phyloP scores from a whole-genome alignment of 129 eudicot species.

The Artemisia argyi region DNA sequence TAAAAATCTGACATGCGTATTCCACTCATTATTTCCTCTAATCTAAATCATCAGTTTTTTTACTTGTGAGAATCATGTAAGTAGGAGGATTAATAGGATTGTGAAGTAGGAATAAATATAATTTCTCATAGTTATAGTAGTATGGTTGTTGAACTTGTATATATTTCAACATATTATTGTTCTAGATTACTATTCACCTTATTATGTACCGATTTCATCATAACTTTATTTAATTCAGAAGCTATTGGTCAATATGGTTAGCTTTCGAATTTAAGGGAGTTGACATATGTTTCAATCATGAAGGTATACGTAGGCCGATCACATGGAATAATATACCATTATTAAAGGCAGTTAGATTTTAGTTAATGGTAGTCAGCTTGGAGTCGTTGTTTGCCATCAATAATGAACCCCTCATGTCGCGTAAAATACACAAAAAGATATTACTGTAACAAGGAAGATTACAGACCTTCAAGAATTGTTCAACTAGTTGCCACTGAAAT shows the following conservation, averaged over 20 bases:
- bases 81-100: no score
- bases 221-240: background rate
- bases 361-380: background rate
- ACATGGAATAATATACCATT: constrained; percentile 18
- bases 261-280: background rate
- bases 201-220: no score
- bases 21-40: no score
- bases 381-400: background rate
- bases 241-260: background rate
- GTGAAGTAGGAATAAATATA: no score
- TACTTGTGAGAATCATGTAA: no score
- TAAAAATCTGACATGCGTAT: no score
- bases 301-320: background rate
- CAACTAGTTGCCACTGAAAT: constrained; percentile 28
- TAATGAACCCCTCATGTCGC: background rate
- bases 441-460: background rate
- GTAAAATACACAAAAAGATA: background rate
- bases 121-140: no score
- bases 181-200: no score
- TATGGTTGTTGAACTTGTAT: no score
- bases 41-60: no score
- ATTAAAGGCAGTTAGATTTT: background rate
- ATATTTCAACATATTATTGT: no score
- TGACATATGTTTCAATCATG: background rate
- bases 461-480: constrained; percentile 36